Evolutionary conservation across 1,139 yeast species (phyloP).

Genomic region (Arxiozyma slooffiae): DNA sequence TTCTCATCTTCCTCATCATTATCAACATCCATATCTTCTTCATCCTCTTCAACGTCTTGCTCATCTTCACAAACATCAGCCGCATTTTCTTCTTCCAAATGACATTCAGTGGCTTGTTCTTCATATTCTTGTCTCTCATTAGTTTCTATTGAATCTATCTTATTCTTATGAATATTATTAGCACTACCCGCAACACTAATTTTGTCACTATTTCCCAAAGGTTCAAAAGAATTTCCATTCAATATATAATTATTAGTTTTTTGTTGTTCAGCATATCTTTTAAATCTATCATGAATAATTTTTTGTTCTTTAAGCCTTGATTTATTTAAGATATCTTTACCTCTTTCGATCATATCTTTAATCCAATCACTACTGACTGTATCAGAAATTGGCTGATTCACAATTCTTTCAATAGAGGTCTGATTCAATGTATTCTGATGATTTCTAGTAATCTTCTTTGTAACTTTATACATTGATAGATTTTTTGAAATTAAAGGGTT

Average conservation of each 20-base stretch:
- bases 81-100: constrained; percentile 2
- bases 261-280: not conserved
- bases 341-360: constrained; percentile 36
- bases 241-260: not conserved
- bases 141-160: not conserved
- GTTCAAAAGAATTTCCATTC: not conserved
- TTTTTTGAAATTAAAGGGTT: not conserved
- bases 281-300: not conserved
- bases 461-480: not conserved
- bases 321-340: constrained; percentile 31
- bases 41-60: not conserved
- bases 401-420: no score
- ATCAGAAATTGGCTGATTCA: not conserved
- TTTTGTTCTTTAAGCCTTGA: not conserved
- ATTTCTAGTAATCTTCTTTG: not conserved
- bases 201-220: constrained; percentile 16
- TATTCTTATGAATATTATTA: not conserved
- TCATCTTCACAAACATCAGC: not conserved
- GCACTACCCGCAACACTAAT: constrained; percentile 7
- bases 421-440: not conserved
- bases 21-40: not conserved
- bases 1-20: not conserved
- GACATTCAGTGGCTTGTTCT: not conserved
- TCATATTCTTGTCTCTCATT: constrained; percentile 1
- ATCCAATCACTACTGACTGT: constrained; percentile 6